A percentile compares a stretch with the other conserved stretches of the same genome.
Evolutionary conservation across 2,329 filamentous ascomycete species (phyloP).

Genomic region (Plenodomus biglobosus): DNA sequence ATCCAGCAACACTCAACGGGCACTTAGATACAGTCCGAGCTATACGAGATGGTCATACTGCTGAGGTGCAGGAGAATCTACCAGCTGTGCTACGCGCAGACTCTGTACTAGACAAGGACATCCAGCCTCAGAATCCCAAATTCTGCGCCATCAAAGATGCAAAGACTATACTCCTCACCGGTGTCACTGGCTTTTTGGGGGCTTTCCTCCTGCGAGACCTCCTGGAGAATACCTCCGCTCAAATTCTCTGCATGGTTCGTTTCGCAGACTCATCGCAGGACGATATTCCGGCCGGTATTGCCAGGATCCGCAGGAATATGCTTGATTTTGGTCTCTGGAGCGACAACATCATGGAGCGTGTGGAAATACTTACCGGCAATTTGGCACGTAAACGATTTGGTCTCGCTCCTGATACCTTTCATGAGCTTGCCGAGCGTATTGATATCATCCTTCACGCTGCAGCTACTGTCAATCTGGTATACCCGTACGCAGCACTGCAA

Average conservation of each 20-base stretch:
- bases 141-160: constrained; percentile 65
- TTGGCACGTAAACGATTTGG: constrained; percentile 69
- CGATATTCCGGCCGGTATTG: constrained; percentile 67
- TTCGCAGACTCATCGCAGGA: constrained; percentile 68
- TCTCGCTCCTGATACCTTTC: constrained; percentile 65
- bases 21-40: constrained; percentile 71
- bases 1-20: constrained; percentile 69
- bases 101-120: constrained; percentile 68
- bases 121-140: constrained; percentile 57
- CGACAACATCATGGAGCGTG: constrained; percentile 74
- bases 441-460: constrained; percentile 77
- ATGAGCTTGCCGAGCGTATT: constrained; percentile 64
- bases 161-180: constrained; percentile 70
- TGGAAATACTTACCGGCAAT: constrained; percentile 75
- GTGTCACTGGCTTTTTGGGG: constrained; percentile 74
- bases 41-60: constrained; percentile 71
- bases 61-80: constrained; percentile 73
- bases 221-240: constrained; percentile 67
- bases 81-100: constrained; percentile 70
- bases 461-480: constrained; percentile 72
- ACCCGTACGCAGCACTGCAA: constrained; percentile 75
- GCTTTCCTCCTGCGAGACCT: constrained; percentile 72
- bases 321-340: constrained; percentile 78
- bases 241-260: constrained; percentile 72
- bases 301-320: constrained; percentile 72